Evolutionary conservation across 2,329 filamentous ascomycete species (phyloP).

Genomic region (Fusarium scirpi): DNA sequence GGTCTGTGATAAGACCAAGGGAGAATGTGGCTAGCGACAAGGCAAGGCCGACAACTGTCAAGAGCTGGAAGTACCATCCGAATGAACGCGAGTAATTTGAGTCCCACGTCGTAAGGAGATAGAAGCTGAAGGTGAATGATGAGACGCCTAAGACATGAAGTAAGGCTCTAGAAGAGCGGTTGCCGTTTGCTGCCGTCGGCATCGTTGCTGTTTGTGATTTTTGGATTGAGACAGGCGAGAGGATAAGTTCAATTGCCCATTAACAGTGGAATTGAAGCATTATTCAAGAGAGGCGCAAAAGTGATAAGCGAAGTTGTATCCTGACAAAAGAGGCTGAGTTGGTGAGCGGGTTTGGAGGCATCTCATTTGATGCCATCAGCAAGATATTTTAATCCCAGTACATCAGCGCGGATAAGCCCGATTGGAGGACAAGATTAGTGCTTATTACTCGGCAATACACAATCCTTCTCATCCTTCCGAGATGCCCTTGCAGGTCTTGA

Average conservation of each 20-base stretch:
- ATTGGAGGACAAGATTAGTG: not conserved
- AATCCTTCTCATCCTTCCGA: not conserved
- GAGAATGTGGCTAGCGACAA: not conserved
- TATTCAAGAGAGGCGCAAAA: not conserved
- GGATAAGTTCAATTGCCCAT: not conserved
- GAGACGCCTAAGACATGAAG: not conserved
- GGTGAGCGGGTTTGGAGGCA: fast-evolving
- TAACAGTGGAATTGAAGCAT: not conserved
- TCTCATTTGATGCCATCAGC: not conserved
- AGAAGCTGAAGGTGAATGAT: conserved; percentile 8
- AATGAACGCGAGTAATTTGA: conserved; percentile 15
- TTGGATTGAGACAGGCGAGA: too few relatives aligned
- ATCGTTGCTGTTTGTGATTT: not conserved
- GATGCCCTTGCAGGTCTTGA: not conserved
- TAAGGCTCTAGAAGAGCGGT: fast-evolving
- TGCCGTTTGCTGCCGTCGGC: not conserved
- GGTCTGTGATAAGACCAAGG: not conserved
- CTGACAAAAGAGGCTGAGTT: not conserved
- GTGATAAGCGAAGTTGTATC: not conserved
- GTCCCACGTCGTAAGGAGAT: conserved; percentile 11
- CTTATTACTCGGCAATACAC: not conserved
- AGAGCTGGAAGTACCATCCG: conserved; percentile 16
- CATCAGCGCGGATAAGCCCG: not conserved
- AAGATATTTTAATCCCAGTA: not conserved
- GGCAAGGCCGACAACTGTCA: conserved; percentile 6